Percentiles rank a stretch among this genome's conserved stretches.
phyloP scores from a whole-genome alignment of 2,329 filamentous ascomycete species.

The Huntiella bhutanensis region DNA sequence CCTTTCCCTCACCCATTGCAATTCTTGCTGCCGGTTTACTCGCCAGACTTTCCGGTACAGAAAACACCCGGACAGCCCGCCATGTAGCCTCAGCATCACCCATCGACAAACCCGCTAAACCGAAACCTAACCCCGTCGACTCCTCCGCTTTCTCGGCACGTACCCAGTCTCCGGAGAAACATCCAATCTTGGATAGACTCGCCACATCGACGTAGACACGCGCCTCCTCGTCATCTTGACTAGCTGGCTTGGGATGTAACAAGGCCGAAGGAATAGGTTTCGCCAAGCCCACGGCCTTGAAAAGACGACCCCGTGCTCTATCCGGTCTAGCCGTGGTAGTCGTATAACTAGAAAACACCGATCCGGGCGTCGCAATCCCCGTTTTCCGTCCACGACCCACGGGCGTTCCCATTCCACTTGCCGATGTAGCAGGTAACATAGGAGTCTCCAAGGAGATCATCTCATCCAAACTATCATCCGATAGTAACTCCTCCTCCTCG shows the following conservation, averaged over 20 bases:
- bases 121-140: constrained; percentile 48
- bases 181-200: constrained; percentile 73
- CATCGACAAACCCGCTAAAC: constrained; percentile 42
- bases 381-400: constrained; percentile 50
- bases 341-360: constrained; percentile 76
- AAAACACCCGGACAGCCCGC: constrained; percentile 77
- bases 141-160: constrained; percentile 61
- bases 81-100: constrained; percentile 46
- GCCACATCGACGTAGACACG: constrained; percentile 81
- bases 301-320: constrained; percentile 55
- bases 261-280: constrained; percentile 54
- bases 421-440: constrained; percentile 51
- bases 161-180: constrained; percentile 96
- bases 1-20: constrained; percentile 8
- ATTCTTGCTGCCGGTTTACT: constrained; percentile 20
- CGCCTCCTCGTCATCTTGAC: constrained; percentile 69
- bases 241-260: constrained; percentile 61
- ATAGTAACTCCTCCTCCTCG: constrained; percentile 59
- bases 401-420: constrained; percentile 57
- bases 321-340: constrained; percentile 62
- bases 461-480: constrained; percentile 81
- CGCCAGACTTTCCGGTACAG: constrained; percentile 58
- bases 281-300: constrained; percentile 65
- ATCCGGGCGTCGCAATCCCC: constrained; percentile 64
- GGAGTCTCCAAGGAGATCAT: constrained; percentile 81